Evolutionary conservation across 768 basidiomycete genomes (phyloP), one percentile per base, ranked within the genome.

Genomic region (Clavaria fumosa): DNA sequence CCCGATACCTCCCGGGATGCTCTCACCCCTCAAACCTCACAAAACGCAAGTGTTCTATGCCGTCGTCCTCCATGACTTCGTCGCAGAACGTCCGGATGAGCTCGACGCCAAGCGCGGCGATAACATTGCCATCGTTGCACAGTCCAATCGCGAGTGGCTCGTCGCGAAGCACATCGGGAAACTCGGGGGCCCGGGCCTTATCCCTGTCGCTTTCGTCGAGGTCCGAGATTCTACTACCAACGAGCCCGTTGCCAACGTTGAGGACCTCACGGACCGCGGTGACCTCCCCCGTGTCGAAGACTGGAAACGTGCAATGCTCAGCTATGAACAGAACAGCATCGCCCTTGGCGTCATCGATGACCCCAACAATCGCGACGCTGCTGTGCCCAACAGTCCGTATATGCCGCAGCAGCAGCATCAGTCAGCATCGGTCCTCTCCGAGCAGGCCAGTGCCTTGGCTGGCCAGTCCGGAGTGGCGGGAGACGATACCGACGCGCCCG

Each of bases 81-180:
- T 64, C 9, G 91, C 95, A n/a, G 95, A 99, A 57, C 73, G 95
- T 31, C 72, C 85, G 3, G 95, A 99, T 53, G 95, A 99, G 52
- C 75, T 99, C 32, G 91, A 93, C 43, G 93, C 93, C 1, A 89
- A 82, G 50, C 72, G 78, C 1, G 93, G 91, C 23, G 95, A 99
- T 50, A 70, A 85, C 5, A 85, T 99, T 53, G 83, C 91, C 12
- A 86, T 99, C 43, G 95, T 97, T 40, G 95, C 95, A 0, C 95
- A 97, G 56, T 96, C 91, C n/a, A 99, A 97, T 53, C 86, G 89
- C 45, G 95, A 99, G 56, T 99, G 95, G 95, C 96, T 96, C 56
- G 95, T 99, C 34, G 95, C 95, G 19, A 99, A 99, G 59, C 89
- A 91, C 9, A 99, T 99, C 50, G 89, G 90, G 27, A 70, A 75